Conservation (phyloP, 2,329 filamentous ascomycete genomes). For the Chaetoscypha palmicola region DNA sequence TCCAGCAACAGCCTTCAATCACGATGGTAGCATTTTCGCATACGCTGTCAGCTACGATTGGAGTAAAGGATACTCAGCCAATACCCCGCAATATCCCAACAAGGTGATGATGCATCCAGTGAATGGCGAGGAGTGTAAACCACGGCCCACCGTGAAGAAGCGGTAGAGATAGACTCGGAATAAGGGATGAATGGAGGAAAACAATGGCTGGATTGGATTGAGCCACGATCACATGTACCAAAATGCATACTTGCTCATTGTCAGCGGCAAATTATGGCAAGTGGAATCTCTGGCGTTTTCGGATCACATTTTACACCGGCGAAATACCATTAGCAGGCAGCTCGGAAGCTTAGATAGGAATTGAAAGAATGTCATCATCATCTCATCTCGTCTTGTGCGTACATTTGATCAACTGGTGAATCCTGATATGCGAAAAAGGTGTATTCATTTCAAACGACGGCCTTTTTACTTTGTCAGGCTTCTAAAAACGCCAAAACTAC, state of each 20-base stretch:
- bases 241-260: background rate
- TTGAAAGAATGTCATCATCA: background rate
- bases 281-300: background rate
- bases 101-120: conserved; percentile 85
- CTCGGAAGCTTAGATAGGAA: background rate
- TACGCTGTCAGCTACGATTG: conserved; percentile 95
- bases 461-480: background rate
- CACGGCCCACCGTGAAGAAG: conserved; percentile 35
- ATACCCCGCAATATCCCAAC: conserved; percentile 65
- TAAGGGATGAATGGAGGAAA: background rate
- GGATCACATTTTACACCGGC: background rate
- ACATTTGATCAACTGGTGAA: background rate
- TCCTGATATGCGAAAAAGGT: background rate
- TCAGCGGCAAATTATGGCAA: background rate
- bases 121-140: conserved; percentile 55
- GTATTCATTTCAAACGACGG: background rate
- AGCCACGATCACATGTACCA: background rate
- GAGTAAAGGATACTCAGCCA: conserved; percentile 89
- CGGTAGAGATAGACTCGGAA: conserved; percentile 18
- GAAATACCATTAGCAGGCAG: background rate
- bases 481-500: background rate
- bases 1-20: conserved; percentile 85
- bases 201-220: background rate
- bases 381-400: background rate
- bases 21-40: conserved; percentile 74